Evolutionary conservation across 2,329 filamentous ascomycete genomes (phyloP).

Genomic region (Rasamsonia emersonii): DNA sequence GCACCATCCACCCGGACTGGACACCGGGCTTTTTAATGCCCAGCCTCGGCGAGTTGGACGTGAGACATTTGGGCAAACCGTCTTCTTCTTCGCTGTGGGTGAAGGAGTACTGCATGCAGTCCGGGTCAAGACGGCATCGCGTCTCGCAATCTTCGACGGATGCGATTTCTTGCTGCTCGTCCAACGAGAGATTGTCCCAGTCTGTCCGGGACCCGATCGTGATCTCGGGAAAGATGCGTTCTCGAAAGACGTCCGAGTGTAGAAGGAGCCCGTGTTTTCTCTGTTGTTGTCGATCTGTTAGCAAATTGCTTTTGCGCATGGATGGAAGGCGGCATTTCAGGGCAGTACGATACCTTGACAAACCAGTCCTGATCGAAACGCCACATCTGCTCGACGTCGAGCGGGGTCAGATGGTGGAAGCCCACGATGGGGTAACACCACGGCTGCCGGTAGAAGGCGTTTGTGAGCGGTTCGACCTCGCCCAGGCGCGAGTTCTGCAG

Average conservation of each 20-base stretch:
- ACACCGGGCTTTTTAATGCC: constrained; percentile 16
- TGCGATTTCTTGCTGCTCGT: constrained; percentile 19
- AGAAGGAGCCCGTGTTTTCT: constrained; percentile 21
- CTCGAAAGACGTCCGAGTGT: constrained; percentile 29
- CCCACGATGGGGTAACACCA: constrained; percentile 45
- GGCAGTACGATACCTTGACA: constrained; percentile 58
- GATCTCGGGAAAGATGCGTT: constrained; percentile 27
- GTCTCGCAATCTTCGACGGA: constrained; percentile 24
- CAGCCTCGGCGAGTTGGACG: constrained; percentile 21
- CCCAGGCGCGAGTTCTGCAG: constrained; percentile 35
- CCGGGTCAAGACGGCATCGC: constrained; percentile 17
- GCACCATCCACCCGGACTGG: constrained; percentile 25
- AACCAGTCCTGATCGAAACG: constrained; percentile 45
- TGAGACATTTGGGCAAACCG: constrained; percentile 18
- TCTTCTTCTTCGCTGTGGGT: constrained; percentile 16
- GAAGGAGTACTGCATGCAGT: constrained; percentile 23
- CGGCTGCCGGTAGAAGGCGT: constrained; percentile 30
- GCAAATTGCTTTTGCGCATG: no score
- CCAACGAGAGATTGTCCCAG: constrained; percentile 29
- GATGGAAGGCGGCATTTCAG: no score
- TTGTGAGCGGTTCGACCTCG: constrained; percentile 36
- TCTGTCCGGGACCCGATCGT: constrained; percentile 15
- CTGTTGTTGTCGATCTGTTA: constrained; percentile 10
- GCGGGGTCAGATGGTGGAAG: constrained; percentile 41
- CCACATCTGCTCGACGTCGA: constrained; percentile 36